phyloP scores from a whole-genome alignment of 148 eudicot species.

The Diospyros lotus region DNA sequence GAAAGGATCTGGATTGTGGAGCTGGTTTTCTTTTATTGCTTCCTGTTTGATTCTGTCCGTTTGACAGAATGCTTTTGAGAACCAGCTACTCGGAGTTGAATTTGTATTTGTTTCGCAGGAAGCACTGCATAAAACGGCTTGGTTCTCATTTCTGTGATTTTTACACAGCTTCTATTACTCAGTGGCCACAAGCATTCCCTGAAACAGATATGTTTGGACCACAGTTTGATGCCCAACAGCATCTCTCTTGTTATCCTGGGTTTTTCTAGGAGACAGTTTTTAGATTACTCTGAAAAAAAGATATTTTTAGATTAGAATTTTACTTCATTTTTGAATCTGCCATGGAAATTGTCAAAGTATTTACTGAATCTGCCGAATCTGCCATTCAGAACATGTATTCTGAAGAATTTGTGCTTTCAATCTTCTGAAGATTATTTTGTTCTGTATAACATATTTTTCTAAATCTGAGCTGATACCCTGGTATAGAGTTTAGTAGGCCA shows the following conservation, averaged over 20 bases:
- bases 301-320: background rate
- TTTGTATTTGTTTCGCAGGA: background rate
- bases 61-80: no score
- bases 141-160: background rate
- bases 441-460: background rate
- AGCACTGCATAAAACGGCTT: background rate
- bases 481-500: background rate
- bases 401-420: background rate
- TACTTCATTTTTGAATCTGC: background rate
- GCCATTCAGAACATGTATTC: background rate
- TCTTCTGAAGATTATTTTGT: background rate
- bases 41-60: no score
- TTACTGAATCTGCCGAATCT: background rate
- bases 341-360: background rate
- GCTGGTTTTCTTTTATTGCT: background rate
- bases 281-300: background rate
- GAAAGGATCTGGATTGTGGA: background rate
- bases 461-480: background rate
- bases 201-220: background rate
- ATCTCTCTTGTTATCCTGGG: background rate
- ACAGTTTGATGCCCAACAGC: background rate
- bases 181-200: background rate
- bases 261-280: background rate
- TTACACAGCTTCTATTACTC: background rate
- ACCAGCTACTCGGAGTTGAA: background rate